These are phyloP conservation scores for Syncephalastrum contaminatum DNA, from an alignment of 371 early-diverging fungal genomes.

Conservation along the genomic window DNA sequence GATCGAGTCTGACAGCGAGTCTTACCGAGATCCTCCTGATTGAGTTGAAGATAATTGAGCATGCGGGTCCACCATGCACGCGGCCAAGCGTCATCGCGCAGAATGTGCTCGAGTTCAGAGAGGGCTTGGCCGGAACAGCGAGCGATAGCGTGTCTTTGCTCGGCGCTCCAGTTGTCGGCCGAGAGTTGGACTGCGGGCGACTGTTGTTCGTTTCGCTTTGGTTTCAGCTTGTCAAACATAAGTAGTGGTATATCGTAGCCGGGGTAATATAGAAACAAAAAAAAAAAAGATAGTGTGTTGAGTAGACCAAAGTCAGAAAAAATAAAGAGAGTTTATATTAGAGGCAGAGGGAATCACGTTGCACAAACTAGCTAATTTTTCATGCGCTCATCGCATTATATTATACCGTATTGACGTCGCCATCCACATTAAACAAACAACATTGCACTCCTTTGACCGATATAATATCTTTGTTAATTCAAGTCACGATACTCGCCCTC, in stretches of 20 bases:
- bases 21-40: constrained; percentile 27
- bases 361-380: background rate
- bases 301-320: background rate
- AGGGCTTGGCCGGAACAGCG: constrained; percentile 23
- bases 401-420: too few species aligned
- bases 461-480: background rate
- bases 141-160: constrained; percentile 28
- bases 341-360: background rate
- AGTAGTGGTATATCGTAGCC: background rate
- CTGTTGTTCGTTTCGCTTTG: constrained; percentile 1
- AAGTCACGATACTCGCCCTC: constrained; percentile 24
- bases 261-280: constrained; percentile 2
- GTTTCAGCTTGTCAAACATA: background rate
- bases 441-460: too few species aligned
- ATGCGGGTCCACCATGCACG: constrained; percentile 24
- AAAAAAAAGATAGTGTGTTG: background rate
- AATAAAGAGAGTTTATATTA: constrained; percentile 1
- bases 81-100: constrained; percentile 23
- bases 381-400: too few species aligned
- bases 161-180: constrained; percentile 19
- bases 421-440: too few species aligned
- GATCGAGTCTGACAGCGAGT: background rate
- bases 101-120: constrained; percentile 12
- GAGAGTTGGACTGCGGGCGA: constrained; percentile 24
- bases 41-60: constrained; percentile 22